Evolutionary conservation across 345 rosid genomes (phyloP), one percentile per base, ranked within the genome.

Genomic region (Brassica incana): DNA sequence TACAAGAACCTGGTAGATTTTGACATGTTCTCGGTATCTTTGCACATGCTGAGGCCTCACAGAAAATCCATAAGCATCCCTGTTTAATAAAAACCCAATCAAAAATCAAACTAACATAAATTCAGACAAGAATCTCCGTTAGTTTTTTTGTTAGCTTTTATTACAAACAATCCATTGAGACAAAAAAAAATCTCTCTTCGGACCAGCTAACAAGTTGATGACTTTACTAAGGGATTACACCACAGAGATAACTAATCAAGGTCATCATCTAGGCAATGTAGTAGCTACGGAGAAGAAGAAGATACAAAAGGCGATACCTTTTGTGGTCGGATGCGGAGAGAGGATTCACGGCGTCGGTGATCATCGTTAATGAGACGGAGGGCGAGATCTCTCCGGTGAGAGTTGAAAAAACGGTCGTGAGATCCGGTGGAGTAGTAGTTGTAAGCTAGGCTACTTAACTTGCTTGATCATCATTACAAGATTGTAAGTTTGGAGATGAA

Each of bases 11-110:
- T 95, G 88, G 88, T 95, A 95, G 84, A 95, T 95, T 71, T 83
- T 90, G 14, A 95, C 93, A 87, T 95, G 90, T 78, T 93, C 97
- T 79, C 92, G 80, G 83, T 93, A 95, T 88, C 89, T 85, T 54
- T 95, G 98, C 16, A 91, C 84, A 80, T 95, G 97, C 69, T 95
- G 97, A 50, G 99, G 98, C 82, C 97, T 91, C 82, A 95, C 98
- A 18, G 95, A 88, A 85, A 95, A 95, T 77, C 99, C 99, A 86
- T 95, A 95, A 0, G 97, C 95, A 87, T 95, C 99, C 90, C 99
- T 95, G 93, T 70, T 72, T 72, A 61, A 76, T 2, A 65, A 78
- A 54, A 78, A 33, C 66, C 52, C 61, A 66, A 63, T 48, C 62
- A 18, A 3, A 7, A 14, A 77, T 65, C 43, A 67, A 50, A 33